phyloP scores from a whole-genome alignment of 1,284 basidiomycete genomes.

The Salmacisia buchloeana region DNA sequence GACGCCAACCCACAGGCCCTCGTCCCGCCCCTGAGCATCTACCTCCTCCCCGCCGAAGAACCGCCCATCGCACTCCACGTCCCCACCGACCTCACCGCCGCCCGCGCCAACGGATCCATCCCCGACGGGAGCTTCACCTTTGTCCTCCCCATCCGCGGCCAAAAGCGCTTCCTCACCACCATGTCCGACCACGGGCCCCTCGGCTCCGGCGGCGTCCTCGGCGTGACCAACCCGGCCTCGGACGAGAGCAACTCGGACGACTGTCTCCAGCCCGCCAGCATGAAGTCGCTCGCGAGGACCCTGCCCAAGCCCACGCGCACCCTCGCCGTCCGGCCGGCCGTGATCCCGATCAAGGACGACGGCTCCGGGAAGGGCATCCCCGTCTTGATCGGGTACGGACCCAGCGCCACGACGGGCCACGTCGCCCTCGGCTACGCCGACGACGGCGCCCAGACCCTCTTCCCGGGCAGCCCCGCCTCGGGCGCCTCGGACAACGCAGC shows the following conservation, averaged over 20 bases:
- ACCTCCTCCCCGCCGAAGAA: slow-evolving; percentile 23
- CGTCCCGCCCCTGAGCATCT: slow-evolving; percentile 14
- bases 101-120: not conserved
- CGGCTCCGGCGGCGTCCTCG: slow-evolving; percentile 24
- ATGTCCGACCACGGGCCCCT: slow-evolving; percentile 20
- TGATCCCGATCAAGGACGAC: slow-evolving; percentile 18
- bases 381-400: slow-evolving; percentile 24
- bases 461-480: slow-evolving; percentile 18
- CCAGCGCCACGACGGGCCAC: slow-evolving; percentile 24
- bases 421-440: slow-evolving; percentile 21
- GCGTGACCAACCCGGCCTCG: slow-evolving; percentile 23
- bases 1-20: not conserved
- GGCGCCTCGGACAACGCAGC: not conserved
- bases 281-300: not conserved
- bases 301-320: not conserved
- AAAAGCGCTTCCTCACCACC: slow-evolving; percentile 25
- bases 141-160: slow-evolving; percentile 20
- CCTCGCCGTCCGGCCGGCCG: slow-evolving; percentile 12
- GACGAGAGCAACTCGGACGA: slow-evolving; percentile 21
- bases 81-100: not conserved
- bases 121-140: slow-evolving; percentile 16
- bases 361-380: slow-evolving; percentile 21
- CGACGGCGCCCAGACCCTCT: slow-evolving; percentile 26
- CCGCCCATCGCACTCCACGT: slow-evolving; percentile 26
- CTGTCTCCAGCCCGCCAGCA: slow-evolving; percentile 16